phyloP scores from a whole-genome alignment of 2,329 filamentous ascomycete genomes.

The Exserohilum rostratum region DNA sequence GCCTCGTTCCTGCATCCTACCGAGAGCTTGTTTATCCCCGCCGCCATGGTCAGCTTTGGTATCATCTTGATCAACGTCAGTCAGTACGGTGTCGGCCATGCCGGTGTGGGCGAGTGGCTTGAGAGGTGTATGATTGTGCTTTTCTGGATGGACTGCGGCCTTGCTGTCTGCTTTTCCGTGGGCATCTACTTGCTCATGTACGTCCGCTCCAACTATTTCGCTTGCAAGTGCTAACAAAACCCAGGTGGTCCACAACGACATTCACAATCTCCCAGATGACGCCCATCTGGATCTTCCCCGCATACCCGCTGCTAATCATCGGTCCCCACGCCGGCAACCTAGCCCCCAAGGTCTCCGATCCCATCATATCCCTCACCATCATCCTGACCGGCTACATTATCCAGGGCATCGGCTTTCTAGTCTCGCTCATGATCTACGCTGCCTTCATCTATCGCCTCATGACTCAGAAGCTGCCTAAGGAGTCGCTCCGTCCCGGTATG shows the following conservation, averaged over 20 bases:
- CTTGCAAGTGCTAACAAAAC: constrained; percentile 1
- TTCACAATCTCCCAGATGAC: constrained; percentile 84
- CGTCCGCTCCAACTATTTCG: constrained; percentile 33
- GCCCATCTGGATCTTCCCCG: constrained; percentile 85
- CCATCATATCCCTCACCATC: constrained; percentile 56
- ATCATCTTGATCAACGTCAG: constrained; percentile 69
- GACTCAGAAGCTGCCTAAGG: constrained; percentile 82
- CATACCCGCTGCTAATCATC: constrained; percentile 78
- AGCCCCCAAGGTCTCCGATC: constrained; percentile 53
- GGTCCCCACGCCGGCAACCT: constrained; percentile 73
- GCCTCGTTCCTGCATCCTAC: constrained; percentile 76
- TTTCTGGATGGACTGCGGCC: constrained; percentile 75
- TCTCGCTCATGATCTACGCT: constrained; percentile 79
- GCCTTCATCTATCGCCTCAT: constrained; percentile 86
- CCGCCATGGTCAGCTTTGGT: constrained; percentile 70
- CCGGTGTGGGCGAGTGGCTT: constrained; percentile 60
- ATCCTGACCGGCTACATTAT: constrained; percentile 65
- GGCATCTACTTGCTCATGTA: constrained; percentile 77
- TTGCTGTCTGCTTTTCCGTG: constrained; percentile 71
- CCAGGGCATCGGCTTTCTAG: constrained; percentile 69
- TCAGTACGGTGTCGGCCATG: constrained; percentile 68
- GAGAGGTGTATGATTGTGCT: constrained; percentile 65
- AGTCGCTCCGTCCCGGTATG: constrained; percentile 79
- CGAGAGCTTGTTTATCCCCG: constrained; percentile 78
- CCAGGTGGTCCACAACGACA: constrained; percentile 67